Percentiles rank a stretch among this genome's conserved stretches.
These are phyloP conservation scores for Buddleja alternifolia DNA, from an alignment of 257 asterid species.

Conservation along the genomic window DNA sequence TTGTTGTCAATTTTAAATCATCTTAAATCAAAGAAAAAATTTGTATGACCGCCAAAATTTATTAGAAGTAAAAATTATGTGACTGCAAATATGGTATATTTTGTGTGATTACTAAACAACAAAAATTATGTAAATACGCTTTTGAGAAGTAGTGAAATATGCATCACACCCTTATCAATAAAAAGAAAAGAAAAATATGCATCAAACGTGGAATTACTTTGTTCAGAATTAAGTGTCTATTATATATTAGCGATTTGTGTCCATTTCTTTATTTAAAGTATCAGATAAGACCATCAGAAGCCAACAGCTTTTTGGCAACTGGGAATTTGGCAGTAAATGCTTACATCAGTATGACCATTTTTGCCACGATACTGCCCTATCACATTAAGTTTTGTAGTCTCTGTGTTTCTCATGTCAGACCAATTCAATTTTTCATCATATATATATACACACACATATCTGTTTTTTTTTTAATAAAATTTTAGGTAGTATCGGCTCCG, in stretches of 20 bases:
- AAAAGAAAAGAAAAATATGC: not conserved
- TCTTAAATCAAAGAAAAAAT: no score
- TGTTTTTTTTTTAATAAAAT: no score
- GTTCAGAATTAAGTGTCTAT: not conserved
- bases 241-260: not conserved
- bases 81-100: not conserved
- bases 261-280: not conserved
- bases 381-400: not conserved
- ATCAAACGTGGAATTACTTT: not conserved
- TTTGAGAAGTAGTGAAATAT: no score
- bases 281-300: not conserved
- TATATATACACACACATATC: no score
- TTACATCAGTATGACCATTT: not conserved
- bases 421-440: no score
- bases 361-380: not conserved
- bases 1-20: no score
- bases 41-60: no score
- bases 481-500: no score
- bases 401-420: no score
- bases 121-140: no score
- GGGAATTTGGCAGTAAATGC: not conserved
- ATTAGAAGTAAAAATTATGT: no score
- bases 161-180: no score
- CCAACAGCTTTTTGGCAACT: conserved; percentile 14
- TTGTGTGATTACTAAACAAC: not conserved